phyloP scores from a whole-genome alignment of 805 yeast species.

The Saccharomycopsis oosterbeekiorum region DNA sequence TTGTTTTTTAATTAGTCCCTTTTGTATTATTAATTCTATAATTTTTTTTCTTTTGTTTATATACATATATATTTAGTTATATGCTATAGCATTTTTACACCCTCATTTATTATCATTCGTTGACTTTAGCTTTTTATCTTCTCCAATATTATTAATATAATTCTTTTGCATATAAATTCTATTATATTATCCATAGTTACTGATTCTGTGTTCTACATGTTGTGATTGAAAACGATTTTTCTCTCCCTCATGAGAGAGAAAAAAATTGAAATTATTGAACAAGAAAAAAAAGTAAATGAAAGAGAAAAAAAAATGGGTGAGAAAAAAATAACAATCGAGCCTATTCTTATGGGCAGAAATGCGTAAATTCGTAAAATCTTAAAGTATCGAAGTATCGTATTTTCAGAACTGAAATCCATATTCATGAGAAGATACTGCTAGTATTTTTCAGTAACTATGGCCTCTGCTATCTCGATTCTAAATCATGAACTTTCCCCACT shows the following conservation, averaged over 20 bases:
- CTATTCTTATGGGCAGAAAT: background rate
- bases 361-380: too few species aligned
- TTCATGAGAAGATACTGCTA: background rate
- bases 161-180: background rate
- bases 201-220: background rate
- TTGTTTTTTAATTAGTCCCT: background rate
- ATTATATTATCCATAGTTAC: too few species aligned
- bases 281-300: background rate
- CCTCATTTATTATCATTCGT: background rate
- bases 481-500: conserved; percentile 15
- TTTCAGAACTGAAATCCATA: too few species aligned
- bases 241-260: too few species aligned
- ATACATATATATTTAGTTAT: background rate
- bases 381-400: too few species aligned
- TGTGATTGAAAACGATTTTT: background rate
- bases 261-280: background rate
- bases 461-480: conserved; percentile 16
- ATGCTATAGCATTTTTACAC: background rate
- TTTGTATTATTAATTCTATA: background rate
- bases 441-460: conserved; percentile 6
- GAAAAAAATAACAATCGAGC: background rate
- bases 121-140: background rate
- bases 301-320: background rate
- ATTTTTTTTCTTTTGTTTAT: background rate
- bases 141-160: background rate